These are phyloP conservation scores for Graphium sp. DNA, from an alignment of 2,329 filamentous ascomycete species.

Conservation along the genomic window DNA sequence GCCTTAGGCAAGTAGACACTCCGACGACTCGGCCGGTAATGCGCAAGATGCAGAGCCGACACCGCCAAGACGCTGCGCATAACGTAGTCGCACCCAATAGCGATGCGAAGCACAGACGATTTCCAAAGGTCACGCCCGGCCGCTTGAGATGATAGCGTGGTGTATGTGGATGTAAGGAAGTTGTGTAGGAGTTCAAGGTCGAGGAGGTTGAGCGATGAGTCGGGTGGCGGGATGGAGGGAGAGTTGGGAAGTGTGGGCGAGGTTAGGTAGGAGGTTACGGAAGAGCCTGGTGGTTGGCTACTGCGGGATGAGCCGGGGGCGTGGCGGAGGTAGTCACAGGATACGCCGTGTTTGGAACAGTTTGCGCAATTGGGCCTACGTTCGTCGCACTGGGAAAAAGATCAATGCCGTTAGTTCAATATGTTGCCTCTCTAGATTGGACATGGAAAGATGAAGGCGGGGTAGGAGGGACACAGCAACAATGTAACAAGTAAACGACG, in stretches of 20 bases:
- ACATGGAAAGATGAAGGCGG: background rate
- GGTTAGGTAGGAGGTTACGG: slow-evolving; percentile 1
- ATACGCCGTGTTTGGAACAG: slow-evolving; percentile 12
- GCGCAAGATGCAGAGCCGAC: slow-evolving; percentile 29
- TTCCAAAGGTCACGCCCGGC: slow-evolving; percentile 26
- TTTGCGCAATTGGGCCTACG: slow-evolving; percentile 11
- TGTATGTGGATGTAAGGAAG: slow-evolving; percentile 27
- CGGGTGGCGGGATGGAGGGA: slow-evolving; percentile 2
- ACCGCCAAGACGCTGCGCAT: slow-evolving; percentile 30
- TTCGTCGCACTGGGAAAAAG: slow-evolving; percentile 11
- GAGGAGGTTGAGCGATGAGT: slow-evolving; percentile 15
- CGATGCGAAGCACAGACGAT: slow-evolving; percentile 26
- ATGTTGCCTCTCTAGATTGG: too few species aligned
- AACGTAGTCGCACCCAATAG: slow-evolving; percentile 25
- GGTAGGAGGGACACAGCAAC: background rate
- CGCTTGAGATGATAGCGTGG: slow-evolving; percentile 24
- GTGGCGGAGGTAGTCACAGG: slow-evolving; percentile 10
- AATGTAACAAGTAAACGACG: background rate
- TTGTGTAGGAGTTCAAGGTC: slow-evolving; percentile 37
- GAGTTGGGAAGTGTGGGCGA: background rate
- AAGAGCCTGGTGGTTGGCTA: slow-evolving; percentile 5
- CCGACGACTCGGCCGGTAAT: slow-evolving; percentile 16
- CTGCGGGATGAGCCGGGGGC: slow-evolving; percentile 4
- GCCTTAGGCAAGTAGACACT: slow-evolving; percentile 17
- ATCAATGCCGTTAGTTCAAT: too few species aligned